Evolutionary conservation across 2,329 filamentous ascomycete genomes (phyloP), one percentile per base, ranked within the genome.

Genomic region (Epichloe scottii): DNA sequence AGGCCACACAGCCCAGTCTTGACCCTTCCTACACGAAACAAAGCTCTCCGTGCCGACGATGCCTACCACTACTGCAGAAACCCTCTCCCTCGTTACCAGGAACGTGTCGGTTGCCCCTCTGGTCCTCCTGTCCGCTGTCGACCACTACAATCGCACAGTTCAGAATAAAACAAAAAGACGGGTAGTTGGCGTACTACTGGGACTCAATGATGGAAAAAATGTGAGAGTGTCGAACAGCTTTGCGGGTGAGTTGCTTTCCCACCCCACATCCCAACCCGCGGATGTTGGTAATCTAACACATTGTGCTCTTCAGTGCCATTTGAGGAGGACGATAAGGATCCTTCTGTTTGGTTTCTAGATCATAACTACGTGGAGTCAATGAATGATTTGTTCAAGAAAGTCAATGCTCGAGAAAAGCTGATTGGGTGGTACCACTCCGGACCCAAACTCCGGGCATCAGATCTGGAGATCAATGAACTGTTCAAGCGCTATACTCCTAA

Each of bases 331-430:
- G 93, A 96, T 63, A 95, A 95, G 72, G 90, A 98, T 67, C 91
- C 91, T 3, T 94, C 91, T 37, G 93, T 98, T 66, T 98, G 93
- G 93, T 98, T 97, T 68, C 74, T 98, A 58, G 93, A 98, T 69
- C 93, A 98, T 78, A 97, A 97, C 79, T 98, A 96, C 65, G 87
- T 98, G 69, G 93, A 98, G 72, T 88, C 85, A 61, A 98, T 98
- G 93, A 95, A 93, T 73, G 93, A 97, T 71, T 98, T 98, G 93
- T 98, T 98, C 80, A 98, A 98, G 78, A 97, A 97, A 75, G 90
- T 98, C 77, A 98, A 98, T 74, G 93, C 93, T 55, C 79, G 88
- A 57, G 93, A 98, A 75, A 97, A 97, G 82, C 79, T 98, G 68
- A 94, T 98, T 78, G 93, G 93, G 65, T 98, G 93, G 93, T 98